A percentile compares a stretch with the other conserved stretches of the same genome.
phyloP scores from a whole-genome alignment of 2,329 filamentous ascomycete species.

The Fusarium marasasianum region DNA sequence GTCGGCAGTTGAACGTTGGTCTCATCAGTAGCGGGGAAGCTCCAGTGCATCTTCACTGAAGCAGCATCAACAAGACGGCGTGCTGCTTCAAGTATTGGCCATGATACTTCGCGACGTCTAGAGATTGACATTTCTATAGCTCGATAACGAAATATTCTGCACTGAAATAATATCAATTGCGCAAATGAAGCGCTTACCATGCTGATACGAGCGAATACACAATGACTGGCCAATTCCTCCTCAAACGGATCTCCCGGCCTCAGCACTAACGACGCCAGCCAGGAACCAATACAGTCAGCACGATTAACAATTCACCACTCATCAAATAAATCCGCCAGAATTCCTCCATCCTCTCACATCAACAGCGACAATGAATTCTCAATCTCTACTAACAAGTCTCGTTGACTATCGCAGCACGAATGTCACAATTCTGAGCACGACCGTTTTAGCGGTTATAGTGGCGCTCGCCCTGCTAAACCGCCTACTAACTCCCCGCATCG shows the following conservation, averaged over 20 bases:
- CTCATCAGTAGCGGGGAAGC: rapidly evolving
- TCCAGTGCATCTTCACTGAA: not conserved
- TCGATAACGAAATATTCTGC: rapidly evolving
- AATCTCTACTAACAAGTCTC: not conserved
- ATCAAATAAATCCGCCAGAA: not conserved
- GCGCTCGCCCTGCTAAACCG: conserved; percentile 25
- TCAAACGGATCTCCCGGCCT: not conserved
- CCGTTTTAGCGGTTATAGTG: conserved; percentile 12
- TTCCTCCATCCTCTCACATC: not conserved
- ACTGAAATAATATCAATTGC: rapidly evolving
- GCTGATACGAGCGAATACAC: not conserved
- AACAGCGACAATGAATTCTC: not conserved
- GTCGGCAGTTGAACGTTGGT: not conserved
- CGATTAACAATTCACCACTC: not conserved
- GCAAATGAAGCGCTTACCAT: rapidly evolving
- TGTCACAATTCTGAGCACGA: conserved; percentile 48
- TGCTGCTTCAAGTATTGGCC: not conserved
- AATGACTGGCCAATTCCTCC: not conserved
- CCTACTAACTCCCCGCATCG: conserved; percentile 32
- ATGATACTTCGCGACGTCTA: rapidly evolving
- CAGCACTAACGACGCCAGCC: not conserved
- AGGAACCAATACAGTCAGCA: not conserved
- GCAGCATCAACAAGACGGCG: not conserved
- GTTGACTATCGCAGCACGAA: conserved; percentile 2
- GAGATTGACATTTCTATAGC: rapidly evolving